Conservation (phyloP, 2,329 filamentous ascomycete species). For the Neopestalotiopsis rosae region DNA sequence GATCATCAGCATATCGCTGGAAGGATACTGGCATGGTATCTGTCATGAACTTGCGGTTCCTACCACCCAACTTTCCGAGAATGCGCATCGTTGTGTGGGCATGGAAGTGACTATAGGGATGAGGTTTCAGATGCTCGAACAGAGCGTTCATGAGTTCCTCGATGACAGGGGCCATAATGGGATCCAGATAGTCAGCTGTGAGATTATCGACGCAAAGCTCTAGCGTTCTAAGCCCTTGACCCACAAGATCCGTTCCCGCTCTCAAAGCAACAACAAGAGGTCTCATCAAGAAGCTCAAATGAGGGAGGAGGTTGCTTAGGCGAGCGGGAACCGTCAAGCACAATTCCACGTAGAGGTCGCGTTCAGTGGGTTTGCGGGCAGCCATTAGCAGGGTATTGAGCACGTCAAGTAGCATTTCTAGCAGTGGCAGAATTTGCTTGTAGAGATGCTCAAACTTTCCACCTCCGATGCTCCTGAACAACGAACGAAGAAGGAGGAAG, state of each 20-base stretch:
- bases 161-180: constrained; percentile 98
- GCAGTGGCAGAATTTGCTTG: constrained; percentile 92
- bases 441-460: constrained; percentile 98
- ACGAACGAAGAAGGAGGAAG: constrained; percentile 86
- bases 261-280: constrained; percentile 94
- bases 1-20: constrained; percentile 85
- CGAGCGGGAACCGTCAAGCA: constrained; percentile 95
- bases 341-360: constrained; percentile 95
- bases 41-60: constrained; percentile 94
- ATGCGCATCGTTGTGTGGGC: constrained; percentile 98
- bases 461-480: constrained; percentile 96
- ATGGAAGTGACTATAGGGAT: constrained; percentile 96
- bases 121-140: constrained; percentile 92
- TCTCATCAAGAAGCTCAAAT: constrained; percentile 95
- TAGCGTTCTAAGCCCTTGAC: constrained; percentile 89
- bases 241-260: constrained; percentile 90
- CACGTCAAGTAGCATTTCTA: constrained; percentile 97
- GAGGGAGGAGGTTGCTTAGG: constrained; percentile 91
- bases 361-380: constrained; percentile 85
- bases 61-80: constrained; percentile 91
- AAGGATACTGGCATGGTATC: constrained; percentile 85
- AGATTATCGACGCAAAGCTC: constrained; percentile 98
- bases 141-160: constrained; percentile 98
- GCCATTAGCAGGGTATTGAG: constrained; percentile 93
- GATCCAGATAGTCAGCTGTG: constrained; percentile 95